Percentiles rank a stretch among this genome's conserved stretches.
These are phyloP conservation scores for Fusarium chlamydosporum DNA, from an alignment of 2,329 filamentous ascomycete genomes.

Conservation along the genomic window DNA sequence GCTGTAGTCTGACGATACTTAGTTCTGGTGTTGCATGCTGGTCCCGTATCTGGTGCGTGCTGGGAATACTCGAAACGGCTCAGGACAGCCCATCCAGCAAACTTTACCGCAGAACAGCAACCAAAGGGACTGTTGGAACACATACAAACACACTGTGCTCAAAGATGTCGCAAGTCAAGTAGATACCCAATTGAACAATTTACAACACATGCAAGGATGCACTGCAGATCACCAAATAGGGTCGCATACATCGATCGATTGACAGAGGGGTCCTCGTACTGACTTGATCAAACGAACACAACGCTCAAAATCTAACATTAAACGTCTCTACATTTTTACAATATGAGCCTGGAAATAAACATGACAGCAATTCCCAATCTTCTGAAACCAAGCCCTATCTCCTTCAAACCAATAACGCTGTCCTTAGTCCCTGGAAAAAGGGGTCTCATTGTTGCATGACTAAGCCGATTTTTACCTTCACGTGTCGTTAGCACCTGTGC, in stretches of 20 bases:
- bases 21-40: not conserved
- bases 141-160: not conserved
- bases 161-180: not conserved
- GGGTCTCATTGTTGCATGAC: conserved; percentile 29
- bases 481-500: conserved; percentile 31
- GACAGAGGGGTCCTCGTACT: not conserved
- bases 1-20: no score
- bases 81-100: not conserved
- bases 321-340: no score
- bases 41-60: not conserved
- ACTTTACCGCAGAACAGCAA: not conserved
- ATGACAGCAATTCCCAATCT: not conserved
- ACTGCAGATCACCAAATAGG: conserved; percentile 14
- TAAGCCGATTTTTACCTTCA: conserved; percentile 41
- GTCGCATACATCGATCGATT: conserved; percentile 3
- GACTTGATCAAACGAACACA: not conserved
- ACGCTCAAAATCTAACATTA: not conserved
- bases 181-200: conserved; percentile 27
- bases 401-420: conserved; percentile 4
- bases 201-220: conserved; percentile 8
- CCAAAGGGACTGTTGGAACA: not conserved
- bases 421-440: conserved; percentile 27
- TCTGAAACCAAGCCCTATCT: not conserved
- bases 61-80: not conserved
- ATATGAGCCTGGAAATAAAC: not conserved